Base-by-base conservation (phyloP, 768 basidiomycete species). In the Calocybe indica region DNA sequence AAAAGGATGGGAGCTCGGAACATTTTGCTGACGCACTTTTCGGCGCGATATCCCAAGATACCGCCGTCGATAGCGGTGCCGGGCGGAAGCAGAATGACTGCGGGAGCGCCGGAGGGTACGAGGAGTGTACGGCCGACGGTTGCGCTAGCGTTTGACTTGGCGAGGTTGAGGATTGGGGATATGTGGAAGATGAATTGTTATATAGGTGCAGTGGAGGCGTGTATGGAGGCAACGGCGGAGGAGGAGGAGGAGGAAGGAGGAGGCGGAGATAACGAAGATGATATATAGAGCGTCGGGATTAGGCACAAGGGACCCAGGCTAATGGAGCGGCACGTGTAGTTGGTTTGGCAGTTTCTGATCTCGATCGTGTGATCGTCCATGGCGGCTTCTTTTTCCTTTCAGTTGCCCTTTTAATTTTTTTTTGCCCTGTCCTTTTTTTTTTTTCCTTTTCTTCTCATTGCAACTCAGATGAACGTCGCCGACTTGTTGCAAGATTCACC, bases 1-100 rank as follows among this genome's bases (percentile, higher is more conserved):
- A 7, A 9, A 43, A 94, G 92, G 51, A 95, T 95, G 93, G 73
- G 78, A 7, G 92, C 92, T 1, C 69, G 81, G 45, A 83, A 91
- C 52, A 74, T 91, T 37, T 78, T 97, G n/a, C 76, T 98, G 14
- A 98, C 92, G 0, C 94, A 97, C 62, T 97, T 97, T 67, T 96
- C 93, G 7, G 89, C 89, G 36, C 83, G 93, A 29, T 94, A 95
- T 64, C 92, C 94, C 12, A 92, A 88, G 55, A 71, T 94, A 60
- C 91, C 91, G 3, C 79, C 78, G 22, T 67, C 75, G 4, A 64
- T n/a, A 31, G 73, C 8, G 59, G 67, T 10, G 52, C 48, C 41
- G 51, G 45, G 37, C 35, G 45, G 8, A 49, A 33, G 45, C 51
- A 49, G 51, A 22, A 35, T 47, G 39, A 45, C 46, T 9, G 8